Evolutionary conservation across 2,329 filamentous ascomycete species (phyloP).

Genomic region (Alternaria burnsii): DNA sequence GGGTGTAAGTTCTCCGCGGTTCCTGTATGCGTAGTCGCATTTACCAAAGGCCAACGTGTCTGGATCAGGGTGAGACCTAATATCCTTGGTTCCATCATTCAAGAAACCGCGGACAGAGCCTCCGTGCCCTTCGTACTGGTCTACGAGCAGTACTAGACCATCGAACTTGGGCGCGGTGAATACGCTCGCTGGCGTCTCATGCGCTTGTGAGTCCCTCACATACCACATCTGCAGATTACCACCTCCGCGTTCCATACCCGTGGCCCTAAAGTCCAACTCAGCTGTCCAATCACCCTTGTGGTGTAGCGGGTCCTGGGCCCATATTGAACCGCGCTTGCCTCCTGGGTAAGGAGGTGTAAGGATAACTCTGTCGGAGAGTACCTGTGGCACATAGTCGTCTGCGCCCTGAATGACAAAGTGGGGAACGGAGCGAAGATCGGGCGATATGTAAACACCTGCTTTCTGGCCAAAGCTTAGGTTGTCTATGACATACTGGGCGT

Average conservation of each 20-base stretch:
- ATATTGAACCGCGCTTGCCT: slow-evolving; percentile 82
- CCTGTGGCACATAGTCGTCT: slow-evolving; percentile 64
- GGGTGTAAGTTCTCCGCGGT: slow-evolving; percentile 83
- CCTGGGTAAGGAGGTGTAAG: slow-evolving; percentile 89
- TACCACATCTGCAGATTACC: slow-evolving; percentile 97
- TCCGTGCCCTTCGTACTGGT: slow-evolving; percentile 78
- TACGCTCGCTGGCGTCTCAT: slow-evolving; percentile 76
- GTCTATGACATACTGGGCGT: slow-evolving; percentile 73
- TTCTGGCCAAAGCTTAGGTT: slow-evolving; percentile 81
- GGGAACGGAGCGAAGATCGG: slow-evolving; percentile 63
- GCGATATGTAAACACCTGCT: slow-evolving; percentile 69
- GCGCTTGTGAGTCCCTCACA: slow-evolving; percentile 70
- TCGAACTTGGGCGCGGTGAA: slow-evolving; percentile 89
- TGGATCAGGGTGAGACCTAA: slow-evolving; percentile 75
- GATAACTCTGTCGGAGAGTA: slow-evolving; percentile 88
- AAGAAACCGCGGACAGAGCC: slow-evolving; percentile 91
- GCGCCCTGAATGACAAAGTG: slow-evolving; percentile 63
- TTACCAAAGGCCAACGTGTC: slow-evolving; percentile 92
- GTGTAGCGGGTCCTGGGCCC: slow-evolving; percentile 71
- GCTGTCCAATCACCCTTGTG: slow-evolving; percentile 77
- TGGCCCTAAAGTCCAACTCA: slow-evolving; percentile 87
- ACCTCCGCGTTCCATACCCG: slow-evolving; percentile 81
- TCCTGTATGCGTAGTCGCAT: slow-evolving; percentile 90
- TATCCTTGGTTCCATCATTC: slow-evolving; percentile 88
- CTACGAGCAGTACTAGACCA: slow-evolving; percentile 86